These are phyloP conservation scores for Teratosphaeria gauchensis DNA, from an alignment of 2,329 filamentous ascomycete species.

Conservation along the genomic window DNA sequence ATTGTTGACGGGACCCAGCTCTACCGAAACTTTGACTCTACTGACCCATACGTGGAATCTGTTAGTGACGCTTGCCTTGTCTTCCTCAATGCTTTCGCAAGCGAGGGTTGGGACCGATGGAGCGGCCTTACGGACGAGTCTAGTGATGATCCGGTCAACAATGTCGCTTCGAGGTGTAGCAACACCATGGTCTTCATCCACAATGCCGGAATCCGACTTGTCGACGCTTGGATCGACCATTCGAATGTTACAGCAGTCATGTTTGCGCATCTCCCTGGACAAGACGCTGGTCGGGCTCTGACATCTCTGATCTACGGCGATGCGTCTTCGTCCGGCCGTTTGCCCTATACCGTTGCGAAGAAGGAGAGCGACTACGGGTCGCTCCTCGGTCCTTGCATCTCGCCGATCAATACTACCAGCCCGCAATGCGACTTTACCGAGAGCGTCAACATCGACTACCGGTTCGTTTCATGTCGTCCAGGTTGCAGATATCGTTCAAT, in stretches of 20 bases:
- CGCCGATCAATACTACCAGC: constrained; percentile 35
- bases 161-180: constrained; percentile 64
- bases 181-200: constrained; percentile 93
- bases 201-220: constrained; percentile 66
- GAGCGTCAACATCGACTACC: constrained; percentile 77
- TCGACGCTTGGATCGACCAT: constrained; percentile 57
- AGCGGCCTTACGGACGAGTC: constrained; percentile 80
- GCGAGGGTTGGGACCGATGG: constrained; percentile 75
- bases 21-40: constrained; percentile 46
- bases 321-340: constrained; percentile 18
- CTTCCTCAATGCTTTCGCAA: constrained; percentile 73
- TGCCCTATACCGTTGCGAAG: constrained; percentile 23
- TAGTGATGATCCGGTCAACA: constrained; percentile 71
- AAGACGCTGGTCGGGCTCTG: constrained; percentile 19
- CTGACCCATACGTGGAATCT: constrained; percentile 46
- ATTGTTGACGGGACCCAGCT: constrained; percentile 30
- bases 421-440: constrained; percentile 68
- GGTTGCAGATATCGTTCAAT: too few relatives aligned
- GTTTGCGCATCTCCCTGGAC: constrained; percentile 21
- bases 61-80: constrained; percentile 48
- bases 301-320: constrained; percentile 21
- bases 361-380: constrained; percentile 20
- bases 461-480: constrained; percentile 3
- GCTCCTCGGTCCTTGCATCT: constrained; percentile 8
- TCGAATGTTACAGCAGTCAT: constrained; percentile 24